These are phyloP conservation scores for Penicillium goetzii DNA, from an alignment of 495 filamentous ascomycete genomes.

Conservation along the genomic window DNA sequence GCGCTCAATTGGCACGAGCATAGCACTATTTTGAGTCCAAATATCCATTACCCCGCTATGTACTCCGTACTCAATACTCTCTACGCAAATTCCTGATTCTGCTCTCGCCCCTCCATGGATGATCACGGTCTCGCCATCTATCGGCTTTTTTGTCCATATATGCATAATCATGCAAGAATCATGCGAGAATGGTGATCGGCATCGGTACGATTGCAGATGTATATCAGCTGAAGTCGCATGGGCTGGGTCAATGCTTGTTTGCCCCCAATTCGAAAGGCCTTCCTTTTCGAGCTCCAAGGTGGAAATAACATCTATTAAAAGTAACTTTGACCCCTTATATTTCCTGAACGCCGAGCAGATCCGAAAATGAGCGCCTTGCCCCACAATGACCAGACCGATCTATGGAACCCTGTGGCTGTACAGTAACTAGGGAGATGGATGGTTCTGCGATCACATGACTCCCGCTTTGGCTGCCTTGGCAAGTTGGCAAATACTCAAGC, in stretches of 20 bases:
- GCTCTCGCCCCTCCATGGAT: background rate
- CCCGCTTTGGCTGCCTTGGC: too few species aligned
- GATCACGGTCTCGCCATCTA: background rate
- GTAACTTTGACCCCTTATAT: too few species aligned
- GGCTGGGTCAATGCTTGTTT: background rate
- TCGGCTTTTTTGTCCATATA: conserved; percentile 1
- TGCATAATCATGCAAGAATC: background rate
- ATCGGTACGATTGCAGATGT: background rate
- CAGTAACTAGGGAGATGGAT: too few species aligned
- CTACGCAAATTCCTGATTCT: background rate
- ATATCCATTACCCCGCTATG: background rate
- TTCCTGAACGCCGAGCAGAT: too few species aligned
- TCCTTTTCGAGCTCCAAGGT: too few species aligned
- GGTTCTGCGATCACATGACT: too few species aligned
- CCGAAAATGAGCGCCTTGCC: too few species aligned
- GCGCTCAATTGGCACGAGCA: background rate
- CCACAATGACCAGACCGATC: too few species aligned
- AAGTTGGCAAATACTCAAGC: too few species aligned
- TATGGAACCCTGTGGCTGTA: too few species aligned
- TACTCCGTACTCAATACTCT: background rate
- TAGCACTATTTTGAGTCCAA: background rate
- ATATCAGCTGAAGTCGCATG: background rate
- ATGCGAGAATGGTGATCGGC: background rate
- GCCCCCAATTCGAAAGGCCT: background rate
- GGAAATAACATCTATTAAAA: too few species aligned